A percentile compares a stretch with the other conserved stretches of the same genome.
phyloP scores from a whole-genome alignment of 139 green algal genomes.

The Chlamydomonas urium region DNA sequence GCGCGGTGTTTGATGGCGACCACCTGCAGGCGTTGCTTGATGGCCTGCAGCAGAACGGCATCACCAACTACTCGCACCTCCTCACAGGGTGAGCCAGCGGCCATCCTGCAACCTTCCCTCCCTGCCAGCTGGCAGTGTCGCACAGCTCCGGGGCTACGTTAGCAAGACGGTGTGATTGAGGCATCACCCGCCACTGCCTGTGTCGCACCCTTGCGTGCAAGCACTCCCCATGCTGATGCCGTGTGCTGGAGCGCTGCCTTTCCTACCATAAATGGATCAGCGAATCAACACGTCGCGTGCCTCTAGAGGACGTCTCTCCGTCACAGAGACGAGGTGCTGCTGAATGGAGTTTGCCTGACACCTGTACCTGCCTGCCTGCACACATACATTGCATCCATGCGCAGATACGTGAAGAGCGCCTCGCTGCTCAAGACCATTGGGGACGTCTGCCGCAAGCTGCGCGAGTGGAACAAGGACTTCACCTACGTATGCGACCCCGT shows the following conservation, averaged over 20 bases:
- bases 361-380: neutral
- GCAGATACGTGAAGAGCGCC: neutral
- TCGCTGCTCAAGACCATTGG: neutral
- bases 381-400: neutral
- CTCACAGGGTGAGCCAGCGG: constrained; percentile 65
- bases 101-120: neutral
- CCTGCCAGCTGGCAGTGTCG: too few species aligned
- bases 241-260: too few species aligned
- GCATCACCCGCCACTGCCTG: too few species aligned
- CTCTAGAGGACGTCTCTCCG: too few species aligned
- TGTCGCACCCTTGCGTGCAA: too few species aligned
- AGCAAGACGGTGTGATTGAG: too few species aligned
- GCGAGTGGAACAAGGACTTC: neutral
- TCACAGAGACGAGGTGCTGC: neutral
- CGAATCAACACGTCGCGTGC: too few species aligned
- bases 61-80: constrained; percentile 80
- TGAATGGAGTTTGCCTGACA: neutral
- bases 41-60: constrained; percentile 77
- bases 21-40: constrained; percentile 51
- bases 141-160: too few species aligned
- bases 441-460: constrained; percentile 8
- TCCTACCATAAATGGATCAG: too few species aligned
- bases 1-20: constrained; percentile 64
- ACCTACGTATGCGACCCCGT: constrained; percentile 89
- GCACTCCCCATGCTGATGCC: too few species aligned